Evolutionary conservation across 108 stramenopile genomes (phyloP).

Genomic region (Thalassiosira profunda): DNA sequence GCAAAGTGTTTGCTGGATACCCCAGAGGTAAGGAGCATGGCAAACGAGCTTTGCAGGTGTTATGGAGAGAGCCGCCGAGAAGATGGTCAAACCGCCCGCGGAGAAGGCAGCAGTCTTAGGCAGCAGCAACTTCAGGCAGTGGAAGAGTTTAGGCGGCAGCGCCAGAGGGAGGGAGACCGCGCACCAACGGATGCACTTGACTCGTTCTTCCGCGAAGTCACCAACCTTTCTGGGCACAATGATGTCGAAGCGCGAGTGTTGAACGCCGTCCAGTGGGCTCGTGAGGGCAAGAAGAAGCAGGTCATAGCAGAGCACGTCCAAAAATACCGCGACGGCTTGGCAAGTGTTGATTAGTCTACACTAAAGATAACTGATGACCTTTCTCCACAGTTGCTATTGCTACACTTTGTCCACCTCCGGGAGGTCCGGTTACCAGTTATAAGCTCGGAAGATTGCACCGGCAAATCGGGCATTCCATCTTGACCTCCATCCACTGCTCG

Average conservation of each 20-base stretch:
- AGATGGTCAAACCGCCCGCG: no score
- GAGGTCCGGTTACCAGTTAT: no score
- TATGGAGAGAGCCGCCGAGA: slow-evolving; percentile 6
- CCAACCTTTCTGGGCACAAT: background rate
- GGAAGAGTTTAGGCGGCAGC: background rate
- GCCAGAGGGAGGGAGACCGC: background rate
- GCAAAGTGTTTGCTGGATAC: background rate
- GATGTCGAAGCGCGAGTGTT: slow-evolving; percentile 4
- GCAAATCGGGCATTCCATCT: slow-evolving; percentile 97
- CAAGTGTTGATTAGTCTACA: no score
- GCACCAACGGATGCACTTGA: slow-evolving; percentile 4
- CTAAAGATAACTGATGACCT: no score
- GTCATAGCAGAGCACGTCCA: slow-evolving; percentile 4
- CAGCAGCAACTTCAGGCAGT: slow-evolving; percentile 16
- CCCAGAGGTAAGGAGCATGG: background rate
- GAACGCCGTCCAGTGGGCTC: slow-evolving; percentile 14
- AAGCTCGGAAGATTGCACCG: slow-evolving; percentile 17
- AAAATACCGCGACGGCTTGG: no score
- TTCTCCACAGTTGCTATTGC: no score
- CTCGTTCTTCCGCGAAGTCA: slow-evolving; percentile 2
- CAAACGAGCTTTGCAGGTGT: background rate
- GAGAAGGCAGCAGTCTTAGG: background rate
- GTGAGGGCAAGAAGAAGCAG: slow-evolving; percentile 15
- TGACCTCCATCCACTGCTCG: slow-evolving; percentile 96
- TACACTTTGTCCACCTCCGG: no score